Evolutionary conservation across 495 filamentous ascomycete species (phyloP).

Genomic region (Aspergillus conjunctus): DNA sequence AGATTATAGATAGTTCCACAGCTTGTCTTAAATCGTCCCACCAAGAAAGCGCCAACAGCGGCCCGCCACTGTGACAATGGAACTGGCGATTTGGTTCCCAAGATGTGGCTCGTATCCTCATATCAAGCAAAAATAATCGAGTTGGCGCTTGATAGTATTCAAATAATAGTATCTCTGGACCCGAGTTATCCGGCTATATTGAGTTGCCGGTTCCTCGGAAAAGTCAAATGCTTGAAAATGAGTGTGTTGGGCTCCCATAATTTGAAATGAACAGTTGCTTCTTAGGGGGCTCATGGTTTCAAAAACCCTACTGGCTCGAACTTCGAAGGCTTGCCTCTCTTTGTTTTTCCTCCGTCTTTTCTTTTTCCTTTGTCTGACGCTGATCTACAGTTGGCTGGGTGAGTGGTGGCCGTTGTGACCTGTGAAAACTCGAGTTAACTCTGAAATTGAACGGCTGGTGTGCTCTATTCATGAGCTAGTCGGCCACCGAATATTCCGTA

Average conservation of each 20-base stretch:
- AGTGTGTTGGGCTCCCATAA: too few relatives aligned
- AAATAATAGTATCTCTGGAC: neutral
- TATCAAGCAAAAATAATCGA: neutral
- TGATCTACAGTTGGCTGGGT: neutral
- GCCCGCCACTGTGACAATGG: constrained; percentile 11
- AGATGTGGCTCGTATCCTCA: constrained; percentile 11
- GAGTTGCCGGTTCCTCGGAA: too few relatives aligned
- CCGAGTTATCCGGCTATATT: too few relatives aligned
- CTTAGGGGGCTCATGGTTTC: too few relatives aligned
- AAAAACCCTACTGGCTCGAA: too few relatives aligned
- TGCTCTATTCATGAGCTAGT: neutral
- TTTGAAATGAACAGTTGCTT: too few relatives aligned
- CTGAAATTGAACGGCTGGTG: neutral
- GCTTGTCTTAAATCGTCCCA: constrained; percentile 9
- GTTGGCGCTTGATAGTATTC: neutral
- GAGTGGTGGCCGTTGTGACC: neutral
- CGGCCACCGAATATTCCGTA: neutral
- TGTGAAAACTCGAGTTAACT: neutral
- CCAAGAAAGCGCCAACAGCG: constrained; percentile 20
- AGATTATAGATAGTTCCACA: neutral
- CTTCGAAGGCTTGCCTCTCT: neutral
- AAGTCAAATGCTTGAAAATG: too few relatives aligned
- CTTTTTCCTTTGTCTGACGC: neutral
- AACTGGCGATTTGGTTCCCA: neutral
- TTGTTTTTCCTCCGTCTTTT: neutral